Evolutionary conservation across 2,329 filamentous ascomycete species (phyloP), one percentile per base, ranked within the genome.

Genomic region (Nothopassalora personata): DNA sequence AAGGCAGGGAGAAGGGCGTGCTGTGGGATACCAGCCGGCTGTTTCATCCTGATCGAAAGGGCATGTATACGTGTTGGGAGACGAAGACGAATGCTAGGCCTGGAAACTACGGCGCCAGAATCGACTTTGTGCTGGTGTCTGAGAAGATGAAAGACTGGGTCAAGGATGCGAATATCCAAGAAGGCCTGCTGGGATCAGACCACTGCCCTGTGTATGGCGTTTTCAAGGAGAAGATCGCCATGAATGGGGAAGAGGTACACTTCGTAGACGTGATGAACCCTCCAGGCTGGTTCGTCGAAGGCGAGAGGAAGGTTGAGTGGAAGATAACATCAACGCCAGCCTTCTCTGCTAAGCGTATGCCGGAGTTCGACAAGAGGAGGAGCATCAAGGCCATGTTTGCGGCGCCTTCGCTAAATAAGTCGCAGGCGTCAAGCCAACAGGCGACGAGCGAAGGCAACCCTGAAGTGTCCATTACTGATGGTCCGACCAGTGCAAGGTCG

Each of bases 11-110:
- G 70, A 67, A 80, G 11, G 84, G 90, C 2, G 83, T 92, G 1
- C 77, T 97, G 45, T 90, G 88, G 82, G 94, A 99, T 75, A 79
- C 95, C 18, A 92, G 89, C 66, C 84, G 94, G 52, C 83, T 83
- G 28, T 95, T 92, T 69, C 89, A 97, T 70, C 88, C 90, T 0
- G 76, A 79, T n/a, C 83, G 94, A 43, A 79, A 80, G 62, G 91
- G 91, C 61, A 97, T 99, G 94, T 97, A 91, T 73, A 97, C 94
- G 0, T 96, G 93, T 73, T 97, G 93, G 93, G 91, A 97, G 64
- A 92, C 90, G 53, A 92, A 89, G 72, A 89, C 91, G 70, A 97
- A 97, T 73, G 90, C 90, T n/a, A 82, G 94, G n/a, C 93, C 93
- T 3, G 91, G 90, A 2, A 97, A 97, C 72, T 95, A 88, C 73